Conservation (phyloP, 208 protist species). For the Naegleria fowleri region DNA sequence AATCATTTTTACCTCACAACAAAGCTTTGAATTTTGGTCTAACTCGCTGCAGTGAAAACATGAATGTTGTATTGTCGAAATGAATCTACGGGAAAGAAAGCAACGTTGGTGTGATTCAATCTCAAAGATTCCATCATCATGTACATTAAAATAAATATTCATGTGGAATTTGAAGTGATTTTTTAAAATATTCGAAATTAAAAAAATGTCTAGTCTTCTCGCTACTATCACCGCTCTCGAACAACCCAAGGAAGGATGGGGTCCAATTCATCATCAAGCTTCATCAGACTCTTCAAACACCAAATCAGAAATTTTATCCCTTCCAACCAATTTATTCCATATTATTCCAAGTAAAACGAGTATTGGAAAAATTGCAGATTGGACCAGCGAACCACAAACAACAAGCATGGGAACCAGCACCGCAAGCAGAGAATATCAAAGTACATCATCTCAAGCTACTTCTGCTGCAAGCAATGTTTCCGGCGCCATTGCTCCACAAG, state of each 20-base stretch:
- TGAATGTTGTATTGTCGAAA: too few relatives aligned
- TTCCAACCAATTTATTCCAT: constrained; percentile 6
- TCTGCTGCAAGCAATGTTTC: background rate
- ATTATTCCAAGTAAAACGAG: background rate
- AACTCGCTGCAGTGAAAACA: too few relatives aligned
- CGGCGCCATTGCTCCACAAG: background rate
- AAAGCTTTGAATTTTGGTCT: too few relatives aligned
- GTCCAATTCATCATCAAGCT: background rate
- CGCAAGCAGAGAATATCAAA: background rate
- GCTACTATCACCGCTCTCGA: background rate
- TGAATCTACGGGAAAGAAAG: too few relatives aligned
- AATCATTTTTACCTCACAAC: too few relatives aligned
- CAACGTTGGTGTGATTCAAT: too few relatives aligned
- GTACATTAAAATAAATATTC: too few relatives aligned
- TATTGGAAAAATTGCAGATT: constrained; percentile 8
- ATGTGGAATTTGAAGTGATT: too few relatives aligned
- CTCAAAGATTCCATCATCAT: too few relatives aligned
- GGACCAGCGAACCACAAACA: background rate
- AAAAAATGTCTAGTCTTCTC: background rate
- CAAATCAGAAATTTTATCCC: background rate
- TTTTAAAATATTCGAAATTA: background rate
- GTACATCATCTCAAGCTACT: background rate
- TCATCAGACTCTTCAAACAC: background rate
- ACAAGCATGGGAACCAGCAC: background rate
- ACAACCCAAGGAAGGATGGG: background rate